These are phyloP conservation scores for Plasmodium vivax DNA, from an alignment of 169 alveolate species.

Conservation along the genomic window DNA sequence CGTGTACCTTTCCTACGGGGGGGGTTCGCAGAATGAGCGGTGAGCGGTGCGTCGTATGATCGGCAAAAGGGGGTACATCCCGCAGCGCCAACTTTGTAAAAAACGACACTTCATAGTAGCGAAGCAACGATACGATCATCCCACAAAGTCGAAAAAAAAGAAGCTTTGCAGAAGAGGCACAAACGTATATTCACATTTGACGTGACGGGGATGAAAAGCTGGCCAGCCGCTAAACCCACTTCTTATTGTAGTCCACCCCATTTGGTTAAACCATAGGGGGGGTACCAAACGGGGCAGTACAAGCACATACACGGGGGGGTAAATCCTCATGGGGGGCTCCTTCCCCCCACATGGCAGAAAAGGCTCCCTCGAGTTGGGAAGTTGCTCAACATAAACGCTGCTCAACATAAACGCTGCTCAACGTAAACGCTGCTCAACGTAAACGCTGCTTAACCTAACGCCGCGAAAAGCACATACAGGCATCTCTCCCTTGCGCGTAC, in stretches of 20 bases:
- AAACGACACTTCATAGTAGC: background rate
- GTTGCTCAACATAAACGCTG: no score
- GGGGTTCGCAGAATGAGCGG: no score
- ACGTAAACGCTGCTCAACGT: no score
- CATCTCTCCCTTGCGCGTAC: background rate
- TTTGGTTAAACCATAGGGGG: background rate
- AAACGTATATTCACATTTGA: background rate
- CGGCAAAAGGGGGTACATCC: background rate
- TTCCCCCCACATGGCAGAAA: background rate
- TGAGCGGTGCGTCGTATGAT: background rate
- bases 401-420: no score
- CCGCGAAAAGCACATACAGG: background rate
- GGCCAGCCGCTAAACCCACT: background rate
- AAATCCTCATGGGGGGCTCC: background rate
- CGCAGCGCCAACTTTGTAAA: background rate
- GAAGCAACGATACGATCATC: background rate
- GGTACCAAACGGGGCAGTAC: background rate
- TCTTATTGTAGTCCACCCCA: background rate
- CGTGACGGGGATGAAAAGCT: background rate
- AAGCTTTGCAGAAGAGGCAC: background rate
- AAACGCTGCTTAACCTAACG: background rate
- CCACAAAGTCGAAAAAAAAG: background rate
- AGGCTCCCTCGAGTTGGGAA: background rate
- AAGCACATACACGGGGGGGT: background rate
- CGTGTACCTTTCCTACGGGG: slow-evolving; percentile 92